phyloP scores from a whole-genome alignment of 2,329 filamentous ascomycete genomes.

The Cladosporium oxysporum region DNA sequence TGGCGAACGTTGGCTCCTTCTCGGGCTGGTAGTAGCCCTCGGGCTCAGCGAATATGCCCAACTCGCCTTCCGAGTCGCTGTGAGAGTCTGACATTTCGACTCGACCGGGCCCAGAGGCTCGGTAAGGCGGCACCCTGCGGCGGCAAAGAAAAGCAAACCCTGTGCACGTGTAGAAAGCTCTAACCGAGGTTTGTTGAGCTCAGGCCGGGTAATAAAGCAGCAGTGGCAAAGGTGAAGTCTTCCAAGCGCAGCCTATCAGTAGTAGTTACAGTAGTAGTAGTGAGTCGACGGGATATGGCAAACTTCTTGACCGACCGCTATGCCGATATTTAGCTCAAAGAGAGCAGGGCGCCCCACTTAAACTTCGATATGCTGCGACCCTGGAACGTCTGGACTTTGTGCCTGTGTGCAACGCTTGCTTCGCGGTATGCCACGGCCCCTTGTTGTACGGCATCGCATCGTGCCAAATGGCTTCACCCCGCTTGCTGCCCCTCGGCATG shows the following conservation, averaged over 20 bases:
- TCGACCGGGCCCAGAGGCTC: slow-evolving; percentile 6
- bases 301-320: not conserved
- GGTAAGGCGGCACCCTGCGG: slow-evolving; percentile 18
- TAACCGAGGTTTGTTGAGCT: slow-evolving; percentile 4
- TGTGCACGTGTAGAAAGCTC: slow-evolving; percentile 2
- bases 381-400: not conserved
- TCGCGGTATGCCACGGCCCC: not conserved
- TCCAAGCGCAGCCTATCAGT: slow-evolving; percentile 2
- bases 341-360: not conserved
- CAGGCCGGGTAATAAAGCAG: slow-evolving; percentile 3
- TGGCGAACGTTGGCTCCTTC: slow-evolving; percentile 71
- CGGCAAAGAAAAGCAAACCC: not conserved
- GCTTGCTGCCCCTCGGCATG: not conserved
- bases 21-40: slow-evolving; percentile 77
- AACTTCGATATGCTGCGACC: not conserved
- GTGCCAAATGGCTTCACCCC: not conserved
- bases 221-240: not conserved
- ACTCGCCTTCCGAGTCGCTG: slow-evolving; percentile 37
- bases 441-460: not conserved
- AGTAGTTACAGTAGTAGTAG: not conserved
- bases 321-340: not conserved
- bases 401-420: not conserved
- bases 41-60: slow-evolving; percentile 70
- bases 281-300: slow-evolving; percentile 13
- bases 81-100: slow-evolving; percentile 16